phyloP scores from a whole-genome alignment of 257 asterid species.

The Lycium barbarum region DNA sequence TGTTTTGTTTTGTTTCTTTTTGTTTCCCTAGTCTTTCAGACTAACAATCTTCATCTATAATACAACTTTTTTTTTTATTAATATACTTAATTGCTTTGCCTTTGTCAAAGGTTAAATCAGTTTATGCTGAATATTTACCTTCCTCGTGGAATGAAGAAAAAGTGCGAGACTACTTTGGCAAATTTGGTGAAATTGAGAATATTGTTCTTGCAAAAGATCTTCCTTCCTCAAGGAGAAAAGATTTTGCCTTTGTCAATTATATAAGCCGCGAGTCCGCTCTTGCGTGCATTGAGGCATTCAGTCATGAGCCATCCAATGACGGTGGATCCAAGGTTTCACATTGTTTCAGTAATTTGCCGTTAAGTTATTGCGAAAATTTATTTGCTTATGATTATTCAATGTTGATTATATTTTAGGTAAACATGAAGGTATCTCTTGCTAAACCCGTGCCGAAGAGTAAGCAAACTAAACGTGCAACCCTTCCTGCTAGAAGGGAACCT shows the following conservation, averaged over 20 bases:
- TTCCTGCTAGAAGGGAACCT: conserved; percentile 40
- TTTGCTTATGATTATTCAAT: conserved; percentile 31
- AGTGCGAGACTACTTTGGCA: conserved; percentile 59
- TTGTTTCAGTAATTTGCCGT: conserved; percentile 6
- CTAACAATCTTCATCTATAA: conserved; percentile 19
- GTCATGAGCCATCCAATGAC: conserved; percentile 47
- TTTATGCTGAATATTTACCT: conserved; percentile 74
- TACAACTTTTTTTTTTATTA: conserved; percentile 27
- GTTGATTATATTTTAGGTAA: conserved; percentile 51
- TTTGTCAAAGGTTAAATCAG: conserved; percentile 59
- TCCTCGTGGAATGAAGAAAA: conserved; percentile 65
- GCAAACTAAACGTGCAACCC: conserved; percentile 44
- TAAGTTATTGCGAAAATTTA: conserved; percentile 22
- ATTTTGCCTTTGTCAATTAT: conserved; percentile 71
- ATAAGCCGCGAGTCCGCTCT: conserved; percentile 72
- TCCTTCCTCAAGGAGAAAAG: conserved; percentile 65
- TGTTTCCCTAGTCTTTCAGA: neutral
- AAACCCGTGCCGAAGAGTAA: conserved; percentile 51
- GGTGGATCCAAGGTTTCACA: conserved; percentile 56
- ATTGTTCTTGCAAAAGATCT: conserved; percentile 65
- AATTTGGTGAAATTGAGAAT: conserved; percentile 76
- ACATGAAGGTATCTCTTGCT: conserved; percentile 65
- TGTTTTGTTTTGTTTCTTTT: neutral
- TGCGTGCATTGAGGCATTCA: conserved; percentile 63
- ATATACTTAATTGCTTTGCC: conserved; percentile 29